Evolutionary conservation across 129 eudicot species (phyloP), one percentile per base, ranked within the genome.

Genomic region (Pulicaria dysenterica): DNA sequence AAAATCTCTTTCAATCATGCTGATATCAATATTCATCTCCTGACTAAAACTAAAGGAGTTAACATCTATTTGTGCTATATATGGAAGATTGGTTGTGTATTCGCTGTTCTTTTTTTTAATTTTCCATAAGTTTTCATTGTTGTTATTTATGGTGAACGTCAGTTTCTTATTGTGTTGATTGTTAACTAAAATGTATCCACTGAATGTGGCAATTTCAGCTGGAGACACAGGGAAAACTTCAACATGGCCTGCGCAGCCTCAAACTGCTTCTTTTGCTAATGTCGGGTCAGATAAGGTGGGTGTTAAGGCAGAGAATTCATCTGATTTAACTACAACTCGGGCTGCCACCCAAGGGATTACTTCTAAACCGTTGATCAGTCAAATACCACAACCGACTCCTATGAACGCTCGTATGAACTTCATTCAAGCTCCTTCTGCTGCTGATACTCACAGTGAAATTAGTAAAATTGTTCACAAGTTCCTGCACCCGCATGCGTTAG

Each of bases 391-490:
- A 24, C 59, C 86, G 47, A 72, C 39, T 24, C 76, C 79, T 9
- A 59, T 65, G 64, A 72, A 63, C 24, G 69, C 64, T 4, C 83
- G 81, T 5, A 66, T 53, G 71, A 76, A 72, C 55, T 53, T 62
- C 75, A 73, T 56, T 56, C 89, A 75, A 48, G 69, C 82, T 61
- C 76, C 88, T 54, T 70, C 85, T 38, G 19, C 46, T 43, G 68
- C 73, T 10, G 89, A 73, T 47, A 78, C 75, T 7, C 99, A 95
- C 80, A 16, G 59, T 72, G 96, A 95, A 69, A 82, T 91, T 65
- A 64, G 91, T 81, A 90, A 86, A 76, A 73, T 88, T 57, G 91
- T 95, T 61, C 96, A 90, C 66, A 91, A 86, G 60, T 65, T 95
- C 58, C 74, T 90, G 31, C 85, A 88, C 15, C 96, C 89, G 11